These are phyloP conservation scores for Hypomontagnella submonticulosa DNA, from an alignment of 495 filamentous ascomycete species.

Conservation along the genomic window DNA sequence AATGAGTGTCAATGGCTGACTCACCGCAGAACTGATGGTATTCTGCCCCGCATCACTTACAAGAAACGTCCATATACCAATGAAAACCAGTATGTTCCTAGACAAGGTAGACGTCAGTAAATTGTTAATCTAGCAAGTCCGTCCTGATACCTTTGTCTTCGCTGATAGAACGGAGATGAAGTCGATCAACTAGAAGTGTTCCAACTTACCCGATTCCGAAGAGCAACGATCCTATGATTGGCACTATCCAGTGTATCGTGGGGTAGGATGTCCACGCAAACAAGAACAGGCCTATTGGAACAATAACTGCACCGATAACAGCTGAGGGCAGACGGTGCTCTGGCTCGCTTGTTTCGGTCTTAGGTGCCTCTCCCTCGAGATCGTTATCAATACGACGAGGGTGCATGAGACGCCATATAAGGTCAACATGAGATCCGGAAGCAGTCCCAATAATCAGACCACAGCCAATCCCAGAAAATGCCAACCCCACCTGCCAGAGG, in stretches of 20 bases:
- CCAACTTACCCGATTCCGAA: too few species aligned
- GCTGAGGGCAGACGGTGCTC: conserved; percentile 89
- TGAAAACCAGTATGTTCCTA: too few species aligned
- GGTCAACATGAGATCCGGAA: conserved; percentile 64
- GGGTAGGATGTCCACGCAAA: conserved; percentile 81
- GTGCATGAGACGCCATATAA: conserved; percentile 79
- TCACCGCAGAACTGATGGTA: too few species aligned
- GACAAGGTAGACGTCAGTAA: too few species aligned
- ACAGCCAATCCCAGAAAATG: conserved; percentile 82
- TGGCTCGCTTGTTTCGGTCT: conserved; percentile 70
- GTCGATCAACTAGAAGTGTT: too few species aligned
- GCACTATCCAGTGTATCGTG: conserved; percentile 80
- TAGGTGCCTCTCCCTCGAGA: too few species aligned
- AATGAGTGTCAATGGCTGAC: too few species aligned
- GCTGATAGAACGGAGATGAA: too few species aligned
- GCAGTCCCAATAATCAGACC: conserved; percentile 76
- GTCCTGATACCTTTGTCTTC: too few species aligned
- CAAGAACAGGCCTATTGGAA: conserved; percentile 86
- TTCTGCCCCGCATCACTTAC: too few species aligned
- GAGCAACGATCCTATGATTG: conserved; percentile 77
- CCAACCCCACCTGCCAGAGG: conserved; percentile 82
- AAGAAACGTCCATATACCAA: too few species aligned
- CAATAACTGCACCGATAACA: conserved; percentile 78
- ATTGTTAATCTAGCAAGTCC: too few species aligned
- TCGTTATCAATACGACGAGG: conserved; percentile 62